Evolutionary conservation across 148 eudicot species (phyloP).

Genomic region (Simmondsia chinensis): DNA sequence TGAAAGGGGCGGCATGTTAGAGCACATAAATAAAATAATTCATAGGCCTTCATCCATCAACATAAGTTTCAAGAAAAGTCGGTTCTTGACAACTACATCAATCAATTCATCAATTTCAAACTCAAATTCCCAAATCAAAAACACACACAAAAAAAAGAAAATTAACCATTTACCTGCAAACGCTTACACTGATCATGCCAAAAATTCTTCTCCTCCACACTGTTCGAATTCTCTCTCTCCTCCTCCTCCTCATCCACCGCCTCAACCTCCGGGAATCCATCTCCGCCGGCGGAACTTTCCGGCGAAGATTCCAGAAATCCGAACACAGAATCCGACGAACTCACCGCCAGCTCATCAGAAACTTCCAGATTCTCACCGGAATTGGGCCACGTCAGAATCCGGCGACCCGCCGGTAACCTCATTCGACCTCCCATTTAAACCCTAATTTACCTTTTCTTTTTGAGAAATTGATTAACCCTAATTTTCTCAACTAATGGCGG

Average conservation of each 20-base stretch:
- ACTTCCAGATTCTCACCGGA: slow-evolving; percentile 7
- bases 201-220: slow-evolving; percentile 23
- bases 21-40: no score
- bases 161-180: slow-evolving; percentile 22
- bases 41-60: background rate
- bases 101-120: background rate
- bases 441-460: background rate
- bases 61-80: background rate
- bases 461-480: no score
- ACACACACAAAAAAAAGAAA: background rate
- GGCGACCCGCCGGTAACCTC: slow-evolving; percentile 20
- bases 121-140: background rate
- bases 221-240: slow-evolving; percentile 7
- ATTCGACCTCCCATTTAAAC: slow-evolving; percentile 22
- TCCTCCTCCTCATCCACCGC: slow-evolving; percentile 21
- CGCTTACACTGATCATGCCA: slow-evolving; percentile 41
- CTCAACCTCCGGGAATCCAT: slow-evolving; percentile 3
- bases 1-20: no score
- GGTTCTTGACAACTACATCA: background rate
- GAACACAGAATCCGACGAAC: slow-evolving; percentile 45
- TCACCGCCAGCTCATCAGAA: slow-evolving; percentile 26
- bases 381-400: slow-evolving; percentile 17
- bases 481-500: no score
- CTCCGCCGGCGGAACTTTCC: slow-evolving; percentile 19
- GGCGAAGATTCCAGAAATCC: slow-evolving; percentile 36